Evolutionary conservation across 768 basidiomycete genomes (phyloP).

Genomic region (Podaxis pistillaris): DNA sequence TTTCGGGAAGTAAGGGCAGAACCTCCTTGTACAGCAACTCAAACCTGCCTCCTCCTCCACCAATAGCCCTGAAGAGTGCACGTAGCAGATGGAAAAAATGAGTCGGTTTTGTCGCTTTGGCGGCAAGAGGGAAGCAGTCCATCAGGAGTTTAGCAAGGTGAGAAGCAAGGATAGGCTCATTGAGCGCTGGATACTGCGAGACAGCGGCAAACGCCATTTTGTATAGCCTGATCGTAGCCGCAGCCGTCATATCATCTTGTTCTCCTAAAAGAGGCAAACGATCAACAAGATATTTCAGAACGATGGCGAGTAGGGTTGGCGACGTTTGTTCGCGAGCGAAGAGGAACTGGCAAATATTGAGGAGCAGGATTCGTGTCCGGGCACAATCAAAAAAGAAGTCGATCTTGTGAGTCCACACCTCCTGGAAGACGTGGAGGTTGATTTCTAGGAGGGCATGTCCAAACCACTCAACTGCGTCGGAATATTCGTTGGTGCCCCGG

Average conservation of each 20-base stretch:
- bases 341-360: constrained; percentile 82
- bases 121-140: constrained; percentile 93
- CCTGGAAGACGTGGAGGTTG: constrained; percentile 90
- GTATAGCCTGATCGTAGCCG: constrained; percentile 86
- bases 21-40: constrained; percentile 96
- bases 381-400: constrained; percentile 85
- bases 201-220: constrained; percentile 95
- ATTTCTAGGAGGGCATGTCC: constrained; percentile 75
- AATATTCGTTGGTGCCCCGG: constrained; percentile 43
- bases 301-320: constrained; percentile 82
- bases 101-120: constrained; percentile 85
- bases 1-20: constrained; percentile 91
- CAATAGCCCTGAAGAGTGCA: constrained; percentile 90
- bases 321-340: constrained; percentile 77
- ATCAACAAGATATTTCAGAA: constrained; percentile 83
- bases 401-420: constrained; percentile 94
- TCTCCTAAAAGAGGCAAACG: constrained; percentile 83
- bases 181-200: constrained; percentile 62
- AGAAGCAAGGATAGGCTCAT: constrained; percentile 91
- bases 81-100: constrained; percentile 93
- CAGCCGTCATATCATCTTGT: constrained; percentile 76
- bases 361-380: constrained; percentile 71
- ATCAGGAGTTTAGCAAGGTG: constrained; percentile 92
- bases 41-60: constrained; percentile 89
- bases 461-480: constrained; percentile 87